These are phyloP conservation scores for Phyllosticta citribraziliensis DNA, from an alignment of 2,329 filamentous ascomycete genomes.

Conservation along the genomic window DNA sequence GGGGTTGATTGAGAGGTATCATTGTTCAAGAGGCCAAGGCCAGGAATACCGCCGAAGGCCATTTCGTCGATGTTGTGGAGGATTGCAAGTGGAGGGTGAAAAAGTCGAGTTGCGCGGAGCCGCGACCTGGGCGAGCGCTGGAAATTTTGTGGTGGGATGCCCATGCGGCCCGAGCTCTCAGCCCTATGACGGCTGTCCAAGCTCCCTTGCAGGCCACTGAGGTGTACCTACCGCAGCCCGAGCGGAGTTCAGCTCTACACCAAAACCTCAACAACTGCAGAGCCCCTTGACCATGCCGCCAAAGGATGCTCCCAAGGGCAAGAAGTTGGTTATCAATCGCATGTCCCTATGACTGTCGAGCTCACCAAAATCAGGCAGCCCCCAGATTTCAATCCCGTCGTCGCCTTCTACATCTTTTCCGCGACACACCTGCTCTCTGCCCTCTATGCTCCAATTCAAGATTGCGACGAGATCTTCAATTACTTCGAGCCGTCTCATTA, in stretches of 20 bases:
- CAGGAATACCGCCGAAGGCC: constrained; percentile 19
- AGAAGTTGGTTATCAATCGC: constrained; percentile 1
- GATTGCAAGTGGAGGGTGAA: background rate
- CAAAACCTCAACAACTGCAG: background rate
- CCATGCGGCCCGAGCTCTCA: background rate
- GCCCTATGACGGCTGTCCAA: constrained; percentile 3
- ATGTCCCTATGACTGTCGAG: constrained; percentile 34
- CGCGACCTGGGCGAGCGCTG: background rate
- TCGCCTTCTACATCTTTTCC: constrained; percentile 73
- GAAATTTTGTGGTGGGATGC: constrained; percentile 8
- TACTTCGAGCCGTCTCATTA: constrained; percentile 98
- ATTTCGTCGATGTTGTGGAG: background rate
- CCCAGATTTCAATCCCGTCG: constrained; percentile 53
- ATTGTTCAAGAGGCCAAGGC: constrained; percentile 23
- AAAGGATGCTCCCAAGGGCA: constrained; percentile 1
- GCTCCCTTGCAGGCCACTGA: background rate
- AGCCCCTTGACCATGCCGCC: constrained; percentile 3
- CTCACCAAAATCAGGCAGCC: constrained; percentile 4
- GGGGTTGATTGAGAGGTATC: background rate
- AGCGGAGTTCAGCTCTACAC: background rate
- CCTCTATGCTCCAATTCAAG: constrained; percentile 79
- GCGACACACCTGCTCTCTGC: constrained; percentile 66
- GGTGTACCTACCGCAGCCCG: background rate
- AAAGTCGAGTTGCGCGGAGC: background rate
- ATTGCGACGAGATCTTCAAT: constrained; percentile 98